Evolutionary conservation across 2,329 filamentous ascomycete genomes (phyloP).

Genomic region (Fusarium avenaceum): DNA sequence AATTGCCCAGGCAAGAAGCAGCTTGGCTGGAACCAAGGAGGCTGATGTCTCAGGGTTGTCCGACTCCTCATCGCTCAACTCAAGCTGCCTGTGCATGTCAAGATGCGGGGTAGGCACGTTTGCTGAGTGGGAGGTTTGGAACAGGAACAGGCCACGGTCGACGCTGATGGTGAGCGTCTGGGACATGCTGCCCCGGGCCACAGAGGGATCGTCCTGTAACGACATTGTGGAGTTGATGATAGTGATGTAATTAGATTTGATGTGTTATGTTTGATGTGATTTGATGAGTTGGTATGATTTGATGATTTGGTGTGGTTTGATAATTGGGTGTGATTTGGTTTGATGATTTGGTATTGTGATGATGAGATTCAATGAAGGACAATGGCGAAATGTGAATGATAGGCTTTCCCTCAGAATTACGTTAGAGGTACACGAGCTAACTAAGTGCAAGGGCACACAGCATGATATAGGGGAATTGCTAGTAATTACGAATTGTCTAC

Average conservation of each 20-base stretch:
- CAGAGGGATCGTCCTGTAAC: slow-evolving; percentile 5
- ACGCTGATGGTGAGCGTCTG: slow-evolving; percentile 22
- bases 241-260: not conserved
- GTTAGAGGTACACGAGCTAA: too few species aligned
- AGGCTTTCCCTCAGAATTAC: too few species aligned
- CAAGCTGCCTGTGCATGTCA: not conserved
- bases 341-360: too few species aligned
- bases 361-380: too few species aligned
- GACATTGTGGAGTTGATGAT: not conserved
- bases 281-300: too few species aligned
- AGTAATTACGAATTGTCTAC: too few species aligned
- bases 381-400: too few species aligned
- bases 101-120: not conserved
- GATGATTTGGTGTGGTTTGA: too few species aligned
- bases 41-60: not conserved
- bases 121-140: slow-evolving; percentile 8
- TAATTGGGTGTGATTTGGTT: too few species aligned
- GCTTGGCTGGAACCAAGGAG: not conserved
- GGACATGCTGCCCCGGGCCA: slow-evolving; percentile 5
- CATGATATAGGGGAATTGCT: too few species aligned
- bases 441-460: too few species aligned
- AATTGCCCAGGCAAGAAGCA: not conserved
- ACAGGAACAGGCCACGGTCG: slow-evolving; percentile 3
- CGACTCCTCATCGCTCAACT: not conserved
- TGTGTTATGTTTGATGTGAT: too few species aligned